Evolutionary conservation across 2,329 filamentous ascomycete genomes (phyloP).

Genomic region (Sclerotinia spermophila): DNA sequence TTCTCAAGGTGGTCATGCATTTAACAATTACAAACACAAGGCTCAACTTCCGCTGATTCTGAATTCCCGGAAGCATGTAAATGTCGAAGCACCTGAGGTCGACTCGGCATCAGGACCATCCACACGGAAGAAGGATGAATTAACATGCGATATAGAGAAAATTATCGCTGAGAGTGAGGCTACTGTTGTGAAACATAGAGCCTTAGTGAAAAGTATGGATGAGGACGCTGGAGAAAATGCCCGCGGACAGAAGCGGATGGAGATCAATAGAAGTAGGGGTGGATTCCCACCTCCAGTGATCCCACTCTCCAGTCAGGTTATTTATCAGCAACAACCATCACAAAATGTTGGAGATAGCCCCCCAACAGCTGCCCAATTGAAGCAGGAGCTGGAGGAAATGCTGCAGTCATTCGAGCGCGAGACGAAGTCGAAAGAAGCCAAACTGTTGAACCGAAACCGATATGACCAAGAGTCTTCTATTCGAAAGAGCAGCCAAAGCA

Average conservation of each 20-base stretch:
- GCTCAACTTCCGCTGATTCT: neutral
- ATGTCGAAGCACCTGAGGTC: neutral
- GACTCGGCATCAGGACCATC: neutral
- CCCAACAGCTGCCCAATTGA: constrained; percentile 5
- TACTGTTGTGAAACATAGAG: constrained; percentile 4
- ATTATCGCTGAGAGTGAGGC: constrained; percentile 5
- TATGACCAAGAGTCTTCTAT: neutral
- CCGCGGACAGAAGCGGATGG: neutral
- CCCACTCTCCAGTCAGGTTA: neutral
- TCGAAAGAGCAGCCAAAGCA: neutral
- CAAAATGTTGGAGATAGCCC: neutral
- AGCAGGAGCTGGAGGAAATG: constrained; percentile 10
- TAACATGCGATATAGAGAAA: neutral
- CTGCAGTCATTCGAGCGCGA: constrained; percentile 3
- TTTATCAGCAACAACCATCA: neutral
- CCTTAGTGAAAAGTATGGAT: neutral
- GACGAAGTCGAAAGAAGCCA: constrained; percentile 1
- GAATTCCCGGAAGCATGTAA: neutral
- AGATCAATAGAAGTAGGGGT: neutral
- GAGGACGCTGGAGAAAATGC: neutral
- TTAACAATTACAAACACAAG: neutral
- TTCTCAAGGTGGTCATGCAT: neutral
- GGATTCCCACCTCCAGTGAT: constrained; percentile 4
- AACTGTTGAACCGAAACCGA: neutral
- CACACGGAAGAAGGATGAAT: neutral